A percentile compares a stretch with the other conserved stretches of the same genome.
Evolutionary conservation across 768 basidiomycete genomes (phyloP).

Genomic region (Suillus hirtellus): DNA sequence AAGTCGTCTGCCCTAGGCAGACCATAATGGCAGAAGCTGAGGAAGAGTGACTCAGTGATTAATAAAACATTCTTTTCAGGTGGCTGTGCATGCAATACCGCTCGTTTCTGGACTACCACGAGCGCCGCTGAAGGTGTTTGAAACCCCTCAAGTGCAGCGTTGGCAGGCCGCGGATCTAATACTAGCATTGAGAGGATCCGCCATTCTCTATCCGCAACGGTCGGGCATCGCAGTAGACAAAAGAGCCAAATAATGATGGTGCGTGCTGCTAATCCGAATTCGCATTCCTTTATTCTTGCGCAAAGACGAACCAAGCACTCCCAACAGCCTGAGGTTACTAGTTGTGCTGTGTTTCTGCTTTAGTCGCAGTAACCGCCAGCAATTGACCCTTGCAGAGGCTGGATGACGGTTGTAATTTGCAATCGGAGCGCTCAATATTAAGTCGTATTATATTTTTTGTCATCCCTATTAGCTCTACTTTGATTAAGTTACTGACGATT

Average conservation of each 20-base stretch:
- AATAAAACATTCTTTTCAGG: background rate
- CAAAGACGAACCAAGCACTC: slow-evolving; percentile 17
- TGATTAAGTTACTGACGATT: background rate
- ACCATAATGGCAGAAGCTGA: no score
- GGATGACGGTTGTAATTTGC: slow-evolving; percentile 19
- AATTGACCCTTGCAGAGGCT: slow-evolving; percentile 5
- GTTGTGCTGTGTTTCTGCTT: slow-evolving; percentile 15
- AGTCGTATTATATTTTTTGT: background rate
- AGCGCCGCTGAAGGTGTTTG: background rate
- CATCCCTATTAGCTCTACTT: background rate
- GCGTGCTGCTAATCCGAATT: background rate
- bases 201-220: background rate
- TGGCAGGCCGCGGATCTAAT: background rate
- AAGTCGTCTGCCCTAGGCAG: background rate
- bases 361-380: slow-evolving; percentile 14
- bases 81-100: background rate
- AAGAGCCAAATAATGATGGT: background rate
- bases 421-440: slow-evolving; percentile 9
- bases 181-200: background rate
- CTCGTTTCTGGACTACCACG: background rate
- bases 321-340: slow-evolving; percentile 8
- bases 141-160: background rate
- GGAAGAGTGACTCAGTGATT: no score
- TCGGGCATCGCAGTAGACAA: background rate
- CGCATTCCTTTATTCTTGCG: background rate